phyloP scores from a whole-genome alignment of 2,329 filamentous ascomycete genomes.

The Tolypocladium tundrense region DNA sequence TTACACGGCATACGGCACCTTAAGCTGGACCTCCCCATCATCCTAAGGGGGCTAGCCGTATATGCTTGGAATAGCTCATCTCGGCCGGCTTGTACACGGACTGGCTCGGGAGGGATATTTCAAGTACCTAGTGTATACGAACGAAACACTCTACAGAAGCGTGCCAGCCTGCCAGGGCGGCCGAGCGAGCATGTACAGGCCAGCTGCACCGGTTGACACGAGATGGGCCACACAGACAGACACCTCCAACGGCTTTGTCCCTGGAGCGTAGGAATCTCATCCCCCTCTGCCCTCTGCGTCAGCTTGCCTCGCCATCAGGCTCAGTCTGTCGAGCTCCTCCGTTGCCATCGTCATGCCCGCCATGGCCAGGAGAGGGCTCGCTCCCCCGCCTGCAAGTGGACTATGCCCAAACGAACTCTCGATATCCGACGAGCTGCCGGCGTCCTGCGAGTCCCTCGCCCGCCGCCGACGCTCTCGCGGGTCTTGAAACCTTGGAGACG shows the following conservation, averaged over 20 bases:
- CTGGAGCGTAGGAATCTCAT: not conserved
- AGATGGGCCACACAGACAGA: not conserved
- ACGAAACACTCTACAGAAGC: not conserved
- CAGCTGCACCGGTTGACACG: not conserved
- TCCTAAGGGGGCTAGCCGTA: not conserved
- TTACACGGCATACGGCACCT: not conserved
- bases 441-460: conserved; percentile 17
- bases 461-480: conserved; percentile 18
- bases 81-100: not conserved
- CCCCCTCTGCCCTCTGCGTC: not conserved
- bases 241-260: not conserved
- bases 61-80: not conserved
- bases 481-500: conserved; percentile 8
- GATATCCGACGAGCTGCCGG: conserved; percentile 12
- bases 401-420: conserved; percentile 9
- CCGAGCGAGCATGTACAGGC: not conserved
- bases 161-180: not conserved
- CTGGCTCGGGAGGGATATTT: not conserved
- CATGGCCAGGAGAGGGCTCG: conserved; percentile 14
- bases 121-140: not conserved
- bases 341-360: conserved; percentile 18
- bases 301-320: conserved; percentile 12
- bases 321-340: conserved; percentile 21
- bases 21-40: not conserved
- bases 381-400: conserved; percentile 9